Evolutionary conservation across 371 early-diverging fungal genomes (phyloP).

Genomic region (Entomophthora muscae): DNA sequence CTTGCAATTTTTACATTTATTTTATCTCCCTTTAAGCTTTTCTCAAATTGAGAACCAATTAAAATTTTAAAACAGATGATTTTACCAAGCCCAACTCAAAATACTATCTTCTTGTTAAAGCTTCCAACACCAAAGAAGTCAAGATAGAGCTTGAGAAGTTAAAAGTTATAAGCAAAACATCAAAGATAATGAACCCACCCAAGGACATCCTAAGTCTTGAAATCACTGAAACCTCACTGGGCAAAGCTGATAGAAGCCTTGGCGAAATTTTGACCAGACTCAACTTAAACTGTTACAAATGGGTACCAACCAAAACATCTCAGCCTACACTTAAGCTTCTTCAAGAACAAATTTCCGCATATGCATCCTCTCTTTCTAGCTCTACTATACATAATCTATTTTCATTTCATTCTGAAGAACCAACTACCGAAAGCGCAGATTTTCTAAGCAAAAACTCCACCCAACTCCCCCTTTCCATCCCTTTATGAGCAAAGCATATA

Average conservation of each 20-base stretch:
- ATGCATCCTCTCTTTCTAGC: not conserved
- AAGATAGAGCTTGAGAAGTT: not conserved
- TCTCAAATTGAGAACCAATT: no score
- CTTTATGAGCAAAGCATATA: not conserved
- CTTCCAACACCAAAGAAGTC: not conserved
- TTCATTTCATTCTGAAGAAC: not conserved
- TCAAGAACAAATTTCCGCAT: not conserved
- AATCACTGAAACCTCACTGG: not conserved
- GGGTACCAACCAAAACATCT: not conserved
- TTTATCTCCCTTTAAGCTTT: no score
- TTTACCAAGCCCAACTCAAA: no score
- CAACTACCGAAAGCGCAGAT: not conserved
- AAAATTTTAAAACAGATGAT: no score
- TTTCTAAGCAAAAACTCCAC: no score
- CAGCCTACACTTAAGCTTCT: not conserved
- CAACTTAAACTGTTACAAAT: not conserved
- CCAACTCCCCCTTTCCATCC: no score
- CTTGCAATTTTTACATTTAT: no score
- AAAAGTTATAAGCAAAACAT: not conserved
- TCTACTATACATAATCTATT: not conserved
- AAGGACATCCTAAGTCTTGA: not conserved
- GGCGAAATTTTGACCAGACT: not conserved
- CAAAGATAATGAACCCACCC: not conserved
- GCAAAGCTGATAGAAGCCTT: not conserved
- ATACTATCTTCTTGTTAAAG: not conserved